These are phyloP conservation scores for Fusarium tupiense DNA, from an alignment of 2,329 filamentous ascomycete species.

Conservation along the genomic window DNA sequence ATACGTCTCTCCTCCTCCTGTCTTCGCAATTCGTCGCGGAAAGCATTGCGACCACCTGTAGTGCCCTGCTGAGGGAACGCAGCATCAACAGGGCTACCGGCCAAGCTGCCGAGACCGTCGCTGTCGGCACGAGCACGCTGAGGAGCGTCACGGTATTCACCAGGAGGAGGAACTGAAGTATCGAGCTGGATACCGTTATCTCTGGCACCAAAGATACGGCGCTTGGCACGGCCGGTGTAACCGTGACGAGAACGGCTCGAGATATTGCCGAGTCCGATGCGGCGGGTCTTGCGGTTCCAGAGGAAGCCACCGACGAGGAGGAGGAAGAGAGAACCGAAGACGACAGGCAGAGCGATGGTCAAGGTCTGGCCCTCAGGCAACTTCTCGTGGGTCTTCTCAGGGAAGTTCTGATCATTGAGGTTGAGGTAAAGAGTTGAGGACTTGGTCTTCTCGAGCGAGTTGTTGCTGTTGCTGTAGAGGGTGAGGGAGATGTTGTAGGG, in stretches of 20 bases:
- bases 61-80: constrained; percentile 52
- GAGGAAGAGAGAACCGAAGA: constrained; percentile 58
- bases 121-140: constrained; percentile 51
- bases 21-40: constrained; percentile 61
- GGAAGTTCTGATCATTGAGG: constrained; percentile 45
- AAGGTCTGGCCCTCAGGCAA: constrained; percentile 53
- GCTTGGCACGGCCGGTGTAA: constrained; percentile 54
- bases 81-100: constrained; percentile 57
- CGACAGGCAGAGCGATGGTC: constrained; percentile 62
- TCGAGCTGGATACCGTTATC: constrained; percentile 59
- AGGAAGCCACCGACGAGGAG: constrained; percentile 65
- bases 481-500: constrained; percentile 60
- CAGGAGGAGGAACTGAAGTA: constrained; percentile 44
- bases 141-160: constrained; percentile 51
- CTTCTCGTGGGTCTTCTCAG: constrained; percentile 50
- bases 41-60: constrained; percentile 53
- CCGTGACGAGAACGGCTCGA: constrained; percentile 58
- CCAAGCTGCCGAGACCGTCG: constrained; percentile 60
- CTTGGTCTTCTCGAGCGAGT: constrained; percentile 49
- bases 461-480: constrained; percentile 52
- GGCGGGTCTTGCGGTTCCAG: constrained; percentile 63
- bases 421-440: constrained; percentile 56
- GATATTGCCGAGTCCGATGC: constrained; percentile 62
- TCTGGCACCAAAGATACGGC: constrained; percentile 49
- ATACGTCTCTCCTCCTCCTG: constrained; percentile 54